Percentiles rank a stretch among this genome's conserved stretches.
Conservation (phyloP, 257 asterid species). For the Nicotiana obtusifolia region DNA sequence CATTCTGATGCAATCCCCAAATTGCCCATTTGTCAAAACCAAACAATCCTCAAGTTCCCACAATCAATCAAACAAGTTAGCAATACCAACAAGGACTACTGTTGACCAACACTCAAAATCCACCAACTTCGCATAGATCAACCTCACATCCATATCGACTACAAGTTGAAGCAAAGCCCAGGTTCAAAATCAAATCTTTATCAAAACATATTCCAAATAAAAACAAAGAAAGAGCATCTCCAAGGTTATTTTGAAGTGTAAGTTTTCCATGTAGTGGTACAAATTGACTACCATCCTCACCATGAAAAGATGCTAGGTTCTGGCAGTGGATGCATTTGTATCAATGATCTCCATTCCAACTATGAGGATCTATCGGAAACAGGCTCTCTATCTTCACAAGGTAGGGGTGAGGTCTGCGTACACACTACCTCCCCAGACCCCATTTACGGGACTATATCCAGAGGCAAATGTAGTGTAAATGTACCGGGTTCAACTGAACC, state of each 20-base stretch:
- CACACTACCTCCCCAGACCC: no score
- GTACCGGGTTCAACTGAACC: no score
- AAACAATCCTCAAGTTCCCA: neutral
- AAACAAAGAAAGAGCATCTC: neutral
- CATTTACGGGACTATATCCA: no score
- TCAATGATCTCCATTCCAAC: neutral
- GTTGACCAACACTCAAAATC: no score
- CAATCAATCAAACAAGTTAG: neutral
- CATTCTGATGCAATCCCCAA: neutral
- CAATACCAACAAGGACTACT: neutral
- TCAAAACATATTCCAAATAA: neutral
- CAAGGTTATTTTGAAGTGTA: neutral
- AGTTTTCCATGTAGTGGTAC: neutral
- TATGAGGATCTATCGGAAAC: neutral
- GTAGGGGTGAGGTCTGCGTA: no score
- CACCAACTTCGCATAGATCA: neutral
- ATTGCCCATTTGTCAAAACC: neutral
- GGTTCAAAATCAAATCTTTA: conserved; percentile 3
- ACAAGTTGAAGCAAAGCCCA: neutral
- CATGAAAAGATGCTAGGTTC: neutral
- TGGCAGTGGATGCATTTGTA: neutral
- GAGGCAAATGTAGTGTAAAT: no score
- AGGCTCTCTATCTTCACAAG: no score
- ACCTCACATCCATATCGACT: neutral
- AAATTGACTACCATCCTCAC: neutral